These are phyloP conservation scores for Phytophthora cryptogea DNA, from an alignment of 352 stramenopile species.

Conservation along the genomic window DNA sequence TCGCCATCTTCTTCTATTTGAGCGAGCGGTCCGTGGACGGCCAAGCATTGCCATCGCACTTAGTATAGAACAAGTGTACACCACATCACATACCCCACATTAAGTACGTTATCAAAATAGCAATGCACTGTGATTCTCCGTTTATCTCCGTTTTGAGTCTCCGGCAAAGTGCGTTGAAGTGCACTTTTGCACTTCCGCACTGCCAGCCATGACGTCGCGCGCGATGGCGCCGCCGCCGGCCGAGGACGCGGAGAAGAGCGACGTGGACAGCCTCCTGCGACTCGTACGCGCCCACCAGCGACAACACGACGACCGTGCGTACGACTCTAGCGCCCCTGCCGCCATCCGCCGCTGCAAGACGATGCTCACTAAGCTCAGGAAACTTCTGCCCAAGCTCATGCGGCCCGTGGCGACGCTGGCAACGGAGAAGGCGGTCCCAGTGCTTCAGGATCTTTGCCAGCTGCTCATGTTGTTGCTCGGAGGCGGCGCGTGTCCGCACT, in stretches of 20 bases:
- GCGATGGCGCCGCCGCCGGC: not conserved
- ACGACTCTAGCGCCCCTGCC: conserved; percentile 39
- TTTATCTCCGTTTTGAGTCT: no score
- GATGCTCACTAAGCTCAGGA: conserved; percentile 71
- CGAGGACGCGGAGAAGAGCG: conserved; percentile 49
- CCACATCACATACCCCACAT: conserved; percentile 6
- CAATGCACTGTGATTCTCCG: no score
- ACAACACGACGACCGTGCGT: conserved; percentile 47
- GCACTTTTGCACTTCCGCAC: conserved; percentile 3
- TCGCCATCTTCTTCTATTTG: conserved; percentile 53
- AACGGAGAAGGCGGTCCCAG: conserved; percentile 31
- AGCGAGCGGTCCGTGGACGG: conserved; percentile 11
- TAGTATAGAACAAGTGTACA: conserved; percentile 9
- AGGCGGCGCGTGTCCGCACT: conserved; percentile 58
- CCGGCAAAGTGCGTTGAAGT: no score
- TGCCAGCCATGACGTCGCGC: conserved; percentile 7
- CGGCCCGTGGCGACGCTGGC: conserved; percentile 46
- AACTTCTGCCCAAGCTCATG: conserved; percentile 74
- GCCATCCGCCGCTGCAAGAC: conserved; percentile 63
- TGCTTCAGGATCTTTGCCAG: conserved; percentile 63
- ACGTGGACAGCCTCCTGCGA: conserved; percentile 50
- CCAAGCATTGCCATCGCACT: not conserved
- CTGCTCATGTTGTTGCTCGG: conserved; percentile 54
- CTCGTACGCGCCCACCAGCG: conserved; percentile 51
- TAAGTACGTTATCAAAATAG: conserved; percentile 16